Conservation (phyloP, 441 rosid species). For the Jatropha podagrica region DNA sequence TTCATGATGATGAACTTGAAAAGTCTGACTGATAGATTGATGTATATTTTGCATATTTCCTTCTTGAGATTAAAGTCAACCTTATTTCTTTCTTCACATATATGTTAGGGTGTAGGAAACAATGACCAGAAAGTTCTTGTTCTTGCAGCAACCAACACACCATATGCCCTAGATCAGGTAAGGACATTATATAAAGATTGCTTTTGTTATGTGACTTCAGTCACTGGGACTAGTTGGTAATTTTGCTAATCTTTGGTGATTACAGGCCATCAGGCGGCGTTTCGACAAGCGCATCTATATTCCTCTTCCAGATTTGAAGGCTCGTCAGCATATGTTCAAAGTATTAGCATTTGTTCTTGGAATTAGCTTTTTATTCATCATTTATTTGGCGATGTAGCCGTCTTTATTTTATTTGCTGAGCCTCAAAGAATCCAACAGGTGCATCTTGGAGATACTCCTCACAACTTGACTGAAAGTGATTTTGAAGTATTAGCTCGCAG, state of each 20-base stretch:
- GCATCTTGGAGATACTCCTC: conserved; percentile 98
- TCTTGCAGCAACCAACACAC: conserved; percentile 98
- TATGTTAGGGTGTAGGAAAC: conserved; percentile 87
- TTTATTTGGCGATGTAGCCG: neutral
- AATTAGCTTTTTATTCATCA: neutral
- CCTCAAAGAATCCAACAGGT: conserved; percentile 50
- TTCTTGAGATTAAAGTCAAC: neutral
- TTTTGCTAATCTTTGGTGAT: conserved; percentile 38
- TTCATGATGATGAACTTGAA: neutral
- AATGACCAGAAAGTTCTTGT: conserved; percentile 95
- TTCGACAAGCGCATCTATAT: conserved; percentile 99
- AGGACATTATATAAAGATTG: conserved; percentile 10
- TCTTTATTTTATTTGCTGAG: conserved; percentile 10
- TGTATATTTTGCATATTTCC: neutral
- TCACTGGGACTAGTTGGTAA: conserved; percentile 14
- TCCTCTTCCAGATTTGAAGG: conserved; percentile 96
- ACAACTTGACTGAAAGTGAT: conserved; percentile 87
- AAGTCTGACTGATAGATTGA: neutral
- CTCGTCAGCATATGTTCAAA: conserved; percentile 97
- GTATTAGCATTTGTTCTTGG: conserved; percentile 37
- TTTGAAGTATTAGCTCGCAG: conserved; percentile 79
- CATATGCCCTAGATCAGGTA: conserved; percentile 97
- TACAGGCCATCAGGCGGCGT: conserved; percentile 95
- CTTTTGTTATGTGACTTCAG: conserved; percentile 21
- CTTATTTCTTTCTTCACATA: conserved; percentile 14